A percentile compares a stretch with the other conserved stretches of the same genome.
These are phyloP conservation scores for Solanum megistacrolobum DNA, from an alignment of 257 asterid genomes.

Conservation along the genomic window DNA sequence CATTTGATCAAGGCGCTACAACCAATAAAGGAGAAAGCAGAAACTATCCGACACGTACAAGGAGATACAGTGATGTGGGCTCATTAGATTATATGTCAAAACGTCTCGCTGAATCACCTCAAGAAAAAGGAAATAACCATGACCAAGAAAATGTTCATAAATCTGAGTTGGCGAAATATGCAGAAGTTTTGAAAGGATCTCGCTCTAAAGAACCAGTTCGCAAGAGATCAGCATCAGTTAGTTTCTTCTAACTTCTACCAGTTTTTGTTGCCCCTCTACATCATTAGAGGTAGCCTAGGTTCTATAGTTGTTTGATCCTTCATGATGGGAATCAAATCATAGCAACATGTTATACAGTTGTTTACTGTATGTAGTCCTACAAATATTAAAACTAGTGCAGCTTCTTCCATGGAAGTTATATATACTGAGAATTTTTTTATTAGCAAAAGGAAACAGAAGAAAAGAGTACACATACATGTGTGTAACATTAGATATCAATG, in stretches of 20 bases:
- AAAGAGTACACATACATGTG: background rate
- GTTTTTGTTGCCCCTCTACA: background rate
- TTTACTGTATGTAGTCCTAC: background rate
- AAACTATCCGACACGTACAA: constrained; percentile 5
- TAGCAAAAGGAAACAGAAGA: background rate
- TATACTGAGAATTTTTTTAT: background rate
- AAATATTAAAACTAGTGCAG: background rate
- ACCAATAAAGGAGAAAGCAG: constrained; percentile 21
- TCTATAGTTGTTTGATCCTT: background rate
- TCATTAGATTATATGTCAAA: background rate
- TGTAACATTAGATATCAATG: background rate
- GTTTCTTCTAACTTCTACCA: constrained; percentile 18
- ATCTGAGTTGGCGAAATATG: constrained; percentile 61
- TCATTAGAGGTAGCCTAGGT: background rate
- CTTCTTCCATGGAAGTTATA: background rate
- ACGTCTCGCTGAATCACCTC: background rate
- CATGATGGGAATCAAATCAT: background rate
- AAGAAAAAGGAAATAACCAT: background rate
- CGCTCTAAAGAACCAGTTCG: constrained; percentile 18
- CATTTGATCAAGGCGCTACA: constrained; percentile 15
- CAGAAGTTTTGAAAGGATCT: constrained; percentile 61
- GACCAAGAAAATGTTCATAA: constrained; percentile 25
- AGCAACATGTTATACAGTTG: background rate
- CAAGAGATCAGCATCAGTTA: constrained; percentile 42
- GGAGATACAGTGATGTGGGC: background rate